These are phyloP conservation scores for Pyrenopolyporus hunteri DNA, from an alignment of 495 filamentous ascomycete genomes.

Conservation along the genomic window DNA sequence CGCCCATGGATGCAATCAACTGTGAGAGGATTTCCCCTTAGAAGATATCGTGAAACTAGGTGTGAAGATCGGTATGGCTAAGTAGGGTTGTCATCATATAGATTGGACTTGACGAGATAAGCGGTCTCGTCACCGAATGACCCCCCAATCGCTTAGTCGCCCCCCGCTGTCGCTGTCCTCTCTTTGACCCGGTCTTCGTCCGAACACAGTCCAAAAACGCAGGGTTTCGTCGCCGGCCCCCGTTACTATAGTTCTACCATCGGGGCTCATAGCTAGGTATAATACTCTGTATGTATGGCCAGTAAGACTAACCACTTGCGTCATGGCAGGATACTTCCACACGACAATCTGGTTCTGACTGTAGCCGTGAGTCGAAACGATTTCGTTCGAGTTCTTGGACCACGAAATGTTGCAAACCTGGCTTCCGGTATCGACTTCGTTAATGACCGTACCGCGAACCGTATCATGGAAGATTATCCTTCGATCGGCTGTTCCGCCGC, in stretches of 20 bases:
- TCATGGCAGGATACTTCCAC: conserved; percentile 99
- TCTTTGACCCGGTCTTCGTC: conserved; percentile 64
- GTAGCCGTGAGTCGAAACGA: conserved; percentile 98
- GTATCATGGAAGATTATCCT: conserved; percentile 99
- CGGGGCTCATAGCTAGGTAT: conserved; percentile 96
- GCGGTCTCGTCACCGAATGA: conserved; percentile 62
- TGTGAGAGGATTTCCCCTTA: conserved; percentile 6
- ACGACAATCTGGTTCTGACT: conserved; percentile 97
- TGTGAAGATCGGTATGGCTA: conserved; percentile 4
- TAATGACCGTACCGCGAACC: conserved; percentile 72
- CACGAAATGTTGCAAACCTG: conserved; percentile 98
- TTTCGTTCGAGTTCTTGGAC: conserved; percentile 94
- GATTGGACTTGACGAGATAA: neutral
- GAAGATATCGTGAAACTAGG: conserved; percentile 31
- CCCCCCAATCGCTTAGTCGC: conserved; percentile 70
- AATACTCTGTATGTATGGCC: conserved; percentile 96
- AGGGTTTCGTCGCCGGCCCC: conserved; percentile 96
- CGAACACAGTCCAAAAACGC: conserved; percentile 95
- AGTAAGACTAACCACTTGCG: conserved; percentile 90
- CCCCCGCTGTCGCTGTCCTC: conserved; percentile 58
- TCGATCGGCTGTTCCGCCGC: conserved; percentile 93
- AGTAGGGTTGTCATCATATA: conserved; percentile 17
- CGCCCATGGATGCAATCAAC: conserved; percentile 33
- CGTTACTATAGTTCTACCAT: conserved; percentile 91
- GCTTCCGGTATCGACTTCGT: conserved; percentile 91